Evolutionary conservation across 257 asterid genomes (phyloP).

Genomic region (Leptodermis oblonga): DNA sequence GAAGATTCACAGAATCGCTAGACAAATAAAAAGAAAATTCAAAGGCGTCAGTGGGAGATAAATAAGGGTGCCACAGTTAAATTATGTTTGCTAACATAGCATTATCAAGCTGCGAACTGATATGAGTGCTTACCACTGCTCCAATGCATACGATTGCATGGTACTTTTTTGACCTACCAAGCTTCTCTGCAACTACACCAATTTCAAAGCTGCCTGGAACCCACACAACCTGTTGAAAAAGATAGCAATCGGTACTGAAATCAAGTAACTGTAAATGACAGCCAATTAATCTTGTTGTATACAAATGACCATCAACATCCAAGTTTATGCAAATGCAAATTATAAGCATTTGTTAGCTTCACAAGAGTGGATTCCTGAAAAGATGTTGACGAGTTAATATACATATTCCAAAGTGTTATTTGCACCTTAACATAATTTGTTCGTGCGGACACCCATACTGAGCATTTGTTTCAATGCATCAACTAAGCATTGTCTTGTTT

Average conservation of each 20-base stretch:
- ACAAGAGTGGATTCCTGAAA: neutral
- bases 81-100: neutral
- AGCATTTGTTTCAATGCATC: neutral
- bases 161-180: conserved; percentile 73
- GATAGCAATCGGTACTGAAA: neutral
- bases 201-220: conserved; percentile 96
- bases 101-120: conserved; percentile 3
- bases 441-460: neutral
- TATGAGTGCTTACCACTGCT: conserved; percentile 68
- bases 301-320: neutral
- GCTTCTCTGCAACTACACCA: conserved; percentile 73
- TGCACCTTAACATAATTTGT: neutral
- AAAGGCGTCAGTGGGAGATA: neutral
- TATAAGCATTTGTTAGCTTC: neutral
- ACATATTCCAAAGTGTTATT: neutral
- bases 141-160: conserved; percentile 87
- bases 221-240: conserved; percentile 69
- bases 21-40: neutral
- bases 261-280: neutral
- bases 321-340: neutral
- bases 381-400: neutral
- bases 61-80: neutral
- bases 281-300: neutral
- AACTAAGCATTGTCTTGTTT: neutral
- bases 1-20: neutral